Percentiles rank a stretch among this genome's conserved stretches.
Conservation (phyloP, 2,329 filamentous ascomycete species). For the Colletotrichum australisinense region DNA sequence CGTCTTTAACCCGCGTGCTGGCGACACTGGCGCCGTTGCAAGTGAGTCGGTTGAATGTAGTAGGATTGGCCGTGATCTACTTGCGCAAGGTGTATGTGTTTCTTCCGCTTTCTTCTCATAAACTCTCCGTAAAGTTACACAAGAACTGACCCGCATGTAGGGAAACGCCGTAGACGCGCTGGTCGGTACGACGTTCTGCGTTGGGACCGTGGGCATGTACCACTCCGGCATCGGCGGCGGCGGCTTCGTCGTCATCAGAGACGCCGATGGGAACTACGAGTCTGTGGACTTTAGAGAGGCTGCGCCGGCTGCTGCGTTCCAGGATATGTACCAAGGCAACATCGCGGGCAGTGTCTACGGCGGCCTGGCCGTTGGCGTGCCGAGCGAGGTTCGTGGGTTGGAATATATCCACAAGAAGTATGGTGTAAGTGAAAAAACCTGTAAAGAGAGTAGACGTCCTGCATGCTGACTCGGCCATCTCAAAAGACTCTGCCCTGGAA, state of each 20-base stretch:
- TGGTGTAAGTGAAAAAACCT: conserved; percentile 57
- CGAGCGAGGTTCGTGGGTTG: conserved; percentile 81
- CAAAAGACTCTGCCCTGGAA: conserved; percentile 72
- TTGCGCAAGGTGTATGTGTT: conserved; percentile 61
- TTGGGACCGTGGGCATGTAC: conserved; percentile 81
- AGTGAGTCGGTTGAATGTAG: conserved; percentile 78
- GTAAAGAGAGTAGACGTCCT: too few relatives aligned
- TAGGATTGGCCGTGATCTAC: conserved; percentile 72
- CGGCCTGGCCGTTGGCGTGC: conserved; percentile 78
- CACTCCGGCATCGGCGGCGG: conserved; percentile 89
- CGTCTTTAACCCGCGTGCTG: conserved; percentile 37
- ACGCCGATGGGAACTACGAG: conserved; percentile 80
- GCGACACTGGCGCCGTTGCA: conserved; percentile 72
- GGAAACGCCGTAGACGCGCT: conserved; percentile 84
- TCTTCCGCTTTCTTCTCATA: neutral
- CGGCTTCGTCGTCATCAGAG: conserved; percentile 87
- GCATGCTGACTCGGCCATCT: neutral
- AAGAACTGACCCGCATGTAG: conserved; percentile 42
- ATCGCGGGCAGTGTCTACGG: conserved; percentile 74
- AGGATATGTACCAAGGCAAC: conserved; percentile 88
- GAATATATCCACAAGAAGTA: conserved; percentile 82
- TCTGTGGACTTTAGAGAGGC: conserved; percentile 91
- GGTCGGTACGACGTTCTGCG: conserved; percentile 79
- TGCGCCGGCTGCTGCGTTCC: conserved; percentile 82
- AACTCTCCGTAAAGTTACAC: neutral